Evolutionary conservation across 1,139 yeast species (phyloP).

Genomic region (Yamadazyma mexicana): DNA sequence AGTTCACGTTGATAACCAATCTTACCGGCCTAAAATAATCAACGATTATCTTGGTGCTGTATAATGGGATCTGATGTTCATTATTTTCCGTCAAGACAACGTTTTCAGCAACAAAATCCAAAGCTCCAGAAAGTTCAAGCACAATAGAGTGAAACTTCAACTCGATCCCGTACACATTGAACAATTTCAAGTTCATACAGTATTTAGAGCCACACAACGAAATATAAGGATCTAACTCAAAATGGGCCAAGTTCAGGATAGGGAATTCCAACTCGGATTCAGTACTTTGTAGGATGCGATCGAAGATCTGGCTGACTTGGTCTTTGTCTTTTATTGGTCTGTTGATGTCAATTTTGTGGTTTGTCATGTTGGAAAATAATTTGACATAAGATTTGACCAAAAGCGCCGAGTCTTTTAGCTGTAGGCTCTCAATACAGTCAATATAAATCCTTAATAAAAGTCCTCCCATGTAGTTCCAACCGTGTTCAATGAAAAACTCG

Average conservation of each 20-base stretch:
- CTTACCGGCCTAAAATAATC: slow-evolving; percentile 28
- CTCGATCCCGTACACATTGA: slow-evolving; percentile 27
- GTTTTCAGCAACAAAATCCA: slow-evolving; percentile 8
- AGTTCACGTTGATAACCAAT: slow-evolving; percentile 21
- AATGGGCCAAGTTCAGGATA: slow-evolving; percentile 30
- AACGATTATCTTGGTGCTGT: slow-evolving; percentile 21
- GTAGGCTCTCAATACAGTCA: slow-evolving; percentile 59
- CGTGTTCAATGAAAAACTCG: slow-evolving; percentile 61
- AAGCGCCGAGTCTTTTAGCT: slow-evolving; percentile 21
- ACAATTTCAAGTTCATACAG: slow-evolving; percentile 23
- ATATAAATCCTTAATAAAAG: slow-evolving; percentile 64
- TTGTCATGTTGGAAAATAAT: slow-evolving; percentile 31
- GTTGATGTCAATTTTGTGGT: slow-evolving; percentile 28
- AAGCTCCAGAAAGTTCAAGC: slow-evolving; percentile 20
- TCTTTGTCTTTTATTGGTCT: slow-evolving; percentile 17
- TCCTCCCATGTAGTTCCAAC: slow-evolving; percentile 76
- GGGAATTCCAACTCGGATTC: slow-evolving; percentile 23
- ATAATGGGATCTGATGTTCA: slow-evolving; percentile 20
- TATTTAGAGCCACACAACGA: slow-evolving; percentile 26
- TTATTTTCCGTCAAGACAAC: slow-evolving; percentile 4
- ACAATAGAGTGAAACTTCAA: slow-evolving; percentile 22
- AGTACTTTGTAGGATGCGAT: slow-evolving; percentile 20
- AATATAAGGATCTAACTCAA: slow-evolving; percentile 27
- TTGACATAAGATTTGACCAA: slow-evolving; percentile 34
- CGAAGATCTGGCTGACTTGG: background rate